phyloP scores from a whole-genome alignment of 208 protist species.

The Trichomonas vaginalis region DNA sequence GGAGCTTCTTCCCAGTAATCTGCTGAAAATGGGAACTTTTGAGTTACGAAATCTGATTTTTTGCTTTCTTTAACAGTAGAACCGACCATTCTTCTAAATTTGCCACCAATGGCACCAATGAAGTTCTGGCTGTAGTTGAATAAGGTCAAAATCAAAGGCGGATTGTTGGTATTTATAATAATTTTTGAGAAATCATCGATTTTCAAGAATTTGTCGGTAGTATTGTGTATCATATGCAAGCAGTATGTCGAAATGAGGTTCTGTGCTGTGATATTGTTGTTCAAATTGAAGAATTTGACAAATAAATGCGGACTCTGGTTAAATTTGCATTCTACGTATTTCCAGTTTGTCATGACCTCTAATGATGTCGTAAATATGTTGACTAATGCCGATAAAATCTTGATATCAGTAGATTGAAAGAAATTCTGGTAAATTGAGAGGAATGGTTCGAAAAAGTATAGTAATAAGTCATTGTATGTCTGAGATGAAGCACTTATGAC shows the following conservation, averaged over 20 bases:
- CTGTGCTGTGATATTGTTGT: background rate
- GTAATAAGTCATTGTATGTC: background rate
- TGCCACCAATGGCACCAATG: background rate
- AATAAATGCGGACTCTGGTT: background rate
- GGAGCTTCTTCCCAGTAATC: background rate
- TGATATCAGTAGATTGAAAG: background rate
- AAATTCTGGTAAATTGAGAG: background rate
- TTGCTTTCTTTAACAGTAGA: background rate
- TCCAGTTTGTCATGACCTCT: background rate
- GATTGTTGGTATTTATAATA: too few relatives aligned
- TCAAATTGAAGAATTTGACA: background rate
- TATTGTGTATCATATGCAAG: too few relatives aligned
- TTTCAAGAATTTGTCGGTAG: too few relatives aligned
- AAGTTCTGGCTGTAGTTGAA: background rate
- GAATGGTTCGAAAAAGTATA: background rate
- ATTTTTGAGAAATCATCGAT: too few relatives aligned
- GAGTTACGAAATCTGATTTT: background rate
- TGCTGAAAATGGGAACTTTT: background rate
- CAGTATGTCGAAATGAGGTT: background rate
- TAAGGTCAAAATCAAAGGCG: background rate
- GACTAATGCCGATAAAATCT: background rate
- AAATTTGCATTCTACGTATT: background rate
- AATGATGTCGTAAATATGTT: background rate
- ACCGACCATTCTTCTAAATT: background rate
- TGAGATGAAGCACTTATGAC: background rate